A percentile compares a stretch with the other conserved stretches of the same genome.
phyloP scores from a whole-genome alignment of 129 eudicot genomes.

The Lactuca saligna region DNA sequence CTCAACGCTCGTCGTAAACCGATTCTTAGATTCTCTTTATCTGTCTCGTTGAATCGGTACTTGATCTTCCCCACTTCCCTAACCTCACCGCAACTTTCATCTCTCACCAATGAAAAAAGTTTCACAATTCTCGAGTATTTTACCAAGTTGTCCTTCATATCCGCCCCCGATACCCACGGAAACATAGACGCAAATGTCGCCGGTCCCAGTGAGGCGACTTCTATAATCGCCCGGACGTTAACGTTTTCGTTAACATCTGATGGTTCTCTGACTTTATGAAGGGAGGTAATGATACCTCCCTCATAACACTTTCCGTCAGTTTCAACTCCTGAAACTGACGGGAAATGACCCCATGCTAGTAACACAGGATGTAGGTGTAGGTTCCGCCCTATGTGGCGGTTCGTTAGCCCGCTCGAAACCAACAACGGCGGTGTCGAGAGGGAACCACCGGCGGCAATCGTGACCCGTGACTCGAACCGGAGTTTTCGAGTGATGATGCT shows the following conservation, averaged over 20 bases:
- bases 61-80: slow-evolving; percentile 44
- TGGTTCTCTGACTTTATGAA: slow-evolving; percentile 66
- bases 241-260: slow-evolving; percentile 17
- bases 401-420: slow-evolving; percentile 69
- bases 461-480: slow-evolving; percentile 47
- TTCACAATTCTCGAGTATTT: slow-evolving; percentile 61
- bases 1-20: slow-evolving; percentile 65
- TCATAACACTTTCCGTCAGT: slow-evolving; percentile 49
- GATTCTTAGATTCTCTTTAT: slow-evolving; percentile 62
- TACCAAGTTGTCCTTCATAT: slow-evolving; percentile 56
- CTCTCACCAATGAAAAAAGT: slow-evolving; percentile 63
- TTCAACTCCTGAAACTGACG: slow-evolving; percentile 21
- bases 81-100: slow-evolving; percentile 71
- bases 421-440: slow-evolving; percentile 76
- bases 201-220: slow-evolving; percentile 66
- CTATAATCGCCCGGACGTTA: slow-evolving; percentile 48
- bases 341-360: slow-evolving; percentile 83
- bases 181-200: slow-evolving; percentile 45
- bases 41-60: slow-evolving; percentile 44
- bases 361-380: slow-evolving; percentile 81
- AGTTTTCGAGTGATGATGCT: slow-evolving; percentile 51
- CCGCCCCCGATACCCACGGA: slow-evolving; percentile 79
- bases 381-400: slow-evolving; percentile 73
- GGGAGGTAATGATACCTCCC: slow-evolving; percentile 79
- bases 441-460: slow-evolving; percentile 75